A percentile compares a stretch with the other conserved stretches of the same genome.
These are phyloP conservation scores for Diutina mesorugosa DNA, from an alignment of 1,139 yeast genomes.

Conservation along the genomic window DNA sequence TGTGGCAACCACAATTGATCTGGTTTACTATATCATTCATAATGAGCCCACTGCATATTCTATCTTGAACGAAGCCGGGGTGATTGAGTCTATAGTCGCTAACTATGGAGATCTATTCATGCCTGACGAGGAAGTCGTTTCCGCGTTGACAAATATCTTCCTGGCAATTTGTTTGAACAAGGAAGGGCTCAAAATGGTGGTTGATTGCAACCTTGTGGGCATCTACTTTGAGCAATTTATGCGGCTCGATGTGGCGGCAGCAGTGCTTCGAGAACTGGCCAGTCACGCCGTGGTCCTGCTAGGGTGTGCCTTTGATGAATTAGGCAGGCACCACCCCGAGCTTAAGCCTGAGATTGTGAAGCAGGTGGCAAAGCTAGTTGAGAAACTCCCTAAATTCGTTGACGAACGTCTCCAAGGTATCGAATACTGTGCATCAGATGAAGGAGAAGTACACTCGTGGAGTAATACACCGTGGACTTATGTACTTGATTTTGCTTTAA, in stretches of 20 bases:
- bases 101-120: slow-evolving; percentile 38
- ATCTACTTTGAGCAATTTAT: slow-evolving; percentile 41
- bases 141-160: slow-evolving; percentile 60
- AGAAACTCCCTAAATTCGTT: slow-evolving; percentile 28
- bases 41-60: slow-evolving; percentile 87
- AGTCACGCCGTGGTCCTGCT: background rate
- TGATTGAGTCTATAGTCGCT: slow-evolving; percentile 52
- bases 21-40: slow-evolving; percentile 64
- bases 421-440: background rate
- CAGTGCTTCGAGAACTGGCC: slow-evolving; percentile 11
- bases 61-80: slow-evolving; percentile 67
- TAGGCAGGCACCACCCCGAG: slow-evolving; percentile 72
- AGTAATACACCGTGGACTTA: slow-evolving; percentile 30
- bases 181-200: slow-evolving; percentile 53
- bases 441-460: slow-evolving; percentile 30
- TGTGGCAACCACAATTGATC: slow-evolving; percentile 52
- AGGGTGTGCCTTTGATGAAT: slow-evolving; percentile 68
- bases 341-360: slow-evolving; percentile 47
- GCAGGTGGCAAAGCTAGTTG: slow-evolving; percentile 35
- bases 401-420: slow-evolving; percentile 9
- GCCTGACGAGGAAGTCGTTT: slow-evolving; percentile 46
- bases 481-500: slow-evolving; percentile 33
- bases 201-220: slow-evolving; percentile 31
- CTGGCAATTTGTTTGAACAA: slow-evolving; percentile 77
- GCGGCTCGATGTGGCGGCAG: slow-evolving; percentile 34